These are phyloP conservation scores for Luvunga scandens DNA, from an alignment of 345 rosid species.

Conservation along the genomic window DNA sequence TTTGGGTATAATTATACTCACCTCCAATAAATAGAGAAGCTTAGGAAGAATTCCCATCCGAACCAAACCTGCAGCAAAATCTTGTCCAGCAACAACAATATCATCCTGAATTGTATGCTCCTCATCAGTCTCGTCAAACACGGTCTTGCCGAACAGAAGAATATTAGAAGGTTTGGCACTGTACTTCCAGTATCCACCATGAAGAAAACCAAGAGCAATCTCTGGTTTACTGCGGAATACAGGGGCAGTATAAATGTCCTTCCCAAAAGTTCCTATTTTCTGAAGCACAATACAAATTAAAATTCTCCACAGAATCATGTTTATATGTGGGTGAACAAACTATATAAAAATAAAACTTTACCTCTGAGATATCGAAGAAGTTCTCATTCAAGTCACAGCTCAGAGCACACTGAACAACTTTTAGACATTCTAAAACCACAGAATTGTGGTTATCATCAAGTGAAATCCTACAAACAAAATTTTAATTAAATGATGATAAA, in stretches of 20 bases:
- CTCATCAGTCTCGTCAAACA: conserved; percentile 58
- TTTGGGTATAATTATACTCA: conserved; percentile 23
- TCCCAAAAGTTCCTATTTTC: conserved; percentile 45
- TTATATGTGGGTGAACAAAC: background rate
- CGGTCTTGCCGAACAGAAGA: conserved; percentile 38
- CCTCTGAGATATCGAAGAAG: conserved; percentile 73
- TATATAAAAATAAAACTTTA: conserved; percentile 21
- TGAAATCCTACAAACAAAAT: conserved; percentile 56
- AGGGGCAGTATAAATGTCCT: conserved; percentile 63
- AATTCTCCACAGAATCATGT: conserved; percentile 11
- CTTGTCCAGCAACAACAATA: conserved; percentile 80
- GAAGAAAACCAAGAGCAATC: conserved; percentile 70
- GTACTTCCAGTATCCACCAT: conserved; percentile 92
- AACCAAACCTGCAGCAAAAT: conserved; percentile 86
- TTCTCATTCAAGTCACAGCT: conserved; percentile 64
- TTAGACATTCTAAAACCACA: conserved; percentile 74
- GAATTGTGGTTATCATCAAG: conserved; percentile 86
- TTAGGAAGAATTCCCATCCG: conserved; percentile 86
- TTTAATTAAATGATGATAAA: conserved; percentile 1
- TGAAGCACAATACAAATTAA: conserved; percentile 28
- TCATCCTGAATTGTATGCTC: conserved; percentile 80
- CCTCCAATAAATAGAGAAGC: conserved; percentile 74
- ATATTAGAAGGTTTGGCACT: conserved; percentile 83
- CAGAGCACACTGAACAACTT: conserved; percentile 60
- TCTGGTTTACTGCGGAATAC: conserved; percentile 83